Base-by-base conservation (phyloP, 352 stramenopile species). In the Globisporangium irregulare region DNA sequence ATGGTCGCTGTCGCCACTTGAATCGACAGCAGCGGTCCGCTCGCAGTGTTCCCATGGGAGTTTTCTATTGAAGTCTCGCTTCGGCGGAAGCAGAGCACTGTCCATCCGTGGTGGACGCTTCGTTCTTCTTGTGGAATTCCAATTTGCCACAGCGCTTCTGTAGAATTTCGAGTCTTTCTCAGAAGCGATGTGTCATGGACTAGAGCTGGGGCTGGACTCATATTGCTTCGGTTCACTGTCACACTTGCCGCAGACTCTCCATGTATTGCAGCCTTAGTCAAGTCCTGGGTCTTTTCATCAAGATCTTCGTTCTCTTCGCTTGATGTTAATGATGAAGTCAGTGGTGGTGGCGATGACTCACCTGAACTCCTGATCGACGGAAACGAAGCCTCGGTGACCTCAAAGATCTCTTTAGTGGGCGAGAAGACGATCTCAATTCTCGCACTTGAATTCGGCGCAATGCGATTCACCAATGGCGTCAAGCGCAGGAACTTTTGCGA, bases 401-500 rank as follows among this genome's bases (percentile, higher is more conserved):
- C 72, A 51, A 89, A 87, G 15, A 90, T 63, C 27, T 78, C 68
- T 8, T 81, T 70, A 4, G 62, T 78, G 0, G 92, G 84, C 14
- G 64, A 66, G 68, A 96, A 97, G 41, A 89, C 86, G 12, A 98
- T 75, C 68, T 98, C 93, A 10, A 98, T 64, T 6, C 91, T 79
- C 12, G 86, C 36, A 20, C 70, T 80, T 29, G 78, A 64, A 5
- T 68, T 69, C 4, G 87, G 76, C 0, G 22, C 43, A 0, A 98
- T 54, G 0, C 73, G 77, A 12, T 76, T 78, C 14, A 97, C 89
- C 36, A 79, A 72, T 0, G 93, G 93, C 3, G 81, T 90, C 0
- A 97, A 65, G 3, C 70, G 75, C 8, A 94, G 60, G 27, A 87
- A 74, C 0, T 69, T 36, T 2, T 55, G 22, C 4, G 76, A 73